phyloP scores from a whole-genome alignment of 2,329 filamentous ascomycete genomes.

The Diaporthe citrichinensis region DNA sequence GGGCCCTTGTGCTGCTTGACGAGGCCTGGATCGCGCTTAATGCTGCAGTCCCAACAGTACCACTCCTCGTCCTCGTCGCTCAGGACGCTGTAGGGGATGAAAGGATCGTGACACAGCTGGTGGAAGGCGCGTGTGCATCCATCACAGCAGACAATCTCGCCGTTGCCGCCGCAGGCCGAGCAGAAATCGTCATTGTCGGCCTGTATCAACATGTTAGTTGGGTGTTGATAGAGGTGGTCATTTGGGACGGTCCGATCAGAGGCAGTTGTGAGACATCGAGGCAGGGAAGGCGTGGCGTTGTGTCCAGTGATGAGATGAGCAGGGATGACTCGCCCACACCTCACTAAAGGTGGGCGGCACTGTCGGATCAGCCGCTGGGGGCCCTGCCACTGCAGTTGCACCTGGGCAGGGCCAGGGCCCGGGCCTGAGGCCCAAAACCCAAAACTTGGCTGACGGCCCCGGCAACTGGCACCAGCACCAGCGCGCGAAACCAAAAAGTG shows the following conservation, averaged over 20 bases:
- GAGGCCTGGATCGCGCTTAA: slow-evolving; percentile 62
- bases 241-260: slow-evolving; percentile 29
- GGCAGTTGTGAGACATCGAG: slow-evolving; percentile 39
- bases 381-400: slow-evolving; percentile 12
- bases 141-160: slow-evolving; percentile 93
- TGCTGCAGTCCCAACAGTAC: slow-evolving; percentile 83
- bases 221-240: slow-evolving; percentile 26
- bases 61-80: slow-evolving; percentile 75
- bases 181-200: slow-evolving; percentile 92
- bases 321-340: slow-evolving; percentile 39
- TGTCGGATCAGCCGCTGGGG: slow-evolving; percentile 34
- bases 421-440: slow-evolving; percentile 38
- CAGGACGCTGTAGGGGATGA: slow-evolving; percentile 73
- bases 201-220: slow-evolving; percentile 50
- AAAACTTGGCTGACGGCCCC: slow-evolving; percentile 37
- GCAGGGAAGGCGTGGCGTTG: slow-evolving; percentile 39
- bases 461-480: neutral
- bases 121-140: slow-evolving; percentile 93
- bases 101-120: slow-evolving; percentile 88
- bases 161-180: slow-evolving; percentile 85
- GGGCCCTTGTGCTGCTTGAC: slow-evolving; percentile 64
- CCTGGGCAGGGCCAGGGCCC: slow-evolving; percentile 23
- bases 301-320: slow-evolving; percentile 37
- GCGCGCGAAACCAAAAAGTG: slow-evolving; percentile 4
- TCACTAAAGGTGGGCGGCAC: slow-evolving; percentile 35